Evolutionary conservation across 371 early-diverging fungal genomes (phyloP), one percentile per base, ranked within the genome.

Genomic region (Capillidium rhysosporum): DNA sequence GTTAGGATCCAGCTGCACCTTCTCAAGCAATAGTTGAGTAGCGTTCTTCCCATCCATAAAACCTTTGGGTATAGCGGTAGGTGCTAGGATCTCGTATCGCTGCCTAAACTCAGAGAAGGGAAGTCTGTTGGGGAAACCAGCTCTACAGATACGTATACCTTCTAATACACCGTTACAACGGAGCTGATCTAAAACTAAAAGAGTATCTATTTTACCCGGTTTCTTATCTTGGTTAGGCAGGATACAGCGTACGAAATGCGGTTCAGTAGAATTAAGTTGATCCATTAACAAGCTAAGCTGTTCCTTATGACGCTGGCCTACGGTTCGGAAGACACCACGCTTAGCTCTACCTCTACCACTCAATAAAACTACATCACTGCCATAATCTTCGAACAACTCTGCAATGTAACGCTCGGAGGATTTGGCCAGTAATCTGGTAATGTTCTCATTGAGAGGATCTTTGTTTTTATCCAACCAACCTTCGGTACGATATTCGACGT

Each of bases 181-280:
- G 39, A 99, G 70, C 65, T 99, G 99, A 52, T 96, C 89, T 12
- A 98, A 70, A 0, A 99, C 94, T 23, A 92, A 67, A 9, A 75
- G 74, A 25, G 82, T 74, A 56, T 92, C 69, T 41, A 99, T 75
- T 57, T 77, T 79, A 9, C 86, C 86, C 0, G 92, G 70, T 34
- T 76, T 77, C 68, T 99, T 99, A 38, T 92, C 86, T 28, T 84
- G 71, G 65, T 99, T 99, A 7, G 99, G 99, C 40, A 98, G 66
- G 54, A 99, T 99, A 74, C 99, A 99, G 39, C 99, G 88, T 10
- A 99, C 98, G 76, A 99, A 99, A 69, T 98, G 99, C 4, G 99
- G 99, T 49, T 89, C 75, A 0, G 99, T 99, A 28, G 77, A 72
- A 59, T 85, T 76, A 1, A 99, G 72, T 56, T 88, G 86, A 10